Percentiles rank a stretch among this genome's conserved stretches.
These are phyloP conservation scores for Agarophyton chilense DNA, from an alignment of 23 red algal species.

Conservation along the genomic window DNA sequence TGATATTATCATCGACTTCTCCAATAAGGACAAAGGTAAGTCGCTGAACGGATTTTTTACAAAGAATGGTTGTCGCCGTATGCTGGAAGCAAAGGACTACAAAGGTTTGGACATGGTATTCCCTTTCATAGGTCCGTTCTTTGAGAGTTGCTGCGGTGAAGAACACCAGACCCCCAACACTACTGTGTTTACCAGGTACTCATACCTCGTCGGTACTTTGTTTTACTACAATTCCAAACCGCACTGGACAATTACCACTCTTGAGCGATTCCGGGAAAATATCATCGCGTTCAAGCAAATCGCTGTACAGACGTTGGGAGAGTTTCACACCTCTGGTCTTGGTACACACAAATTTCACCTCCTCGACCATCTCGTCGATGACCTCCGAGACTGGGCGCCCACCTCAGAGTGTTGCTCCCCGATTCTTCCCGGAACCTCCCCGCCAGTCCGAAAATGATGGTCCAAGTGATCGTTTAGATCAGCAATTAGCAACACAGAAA, in stretches of 20 bases:
- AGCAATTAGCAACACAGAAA: too few species aligned
- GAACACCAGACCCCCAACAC: not conserved
- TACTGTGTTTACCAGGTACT: constrained; percentile 18
- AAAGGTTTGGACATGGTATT: constrained; percentile 46
- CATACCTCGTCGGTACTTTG: not conserved
- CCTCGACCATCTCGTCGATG: constrained; percentile 18
- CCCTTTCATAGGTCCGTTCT: constrained; percentile 21
- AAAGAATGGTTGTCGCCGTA: not conserved
- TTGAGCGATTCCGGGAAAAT: not conserved
- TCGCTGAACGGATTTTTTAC: not conserved
- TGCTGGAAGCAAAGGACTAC: constrained; percentile 45
- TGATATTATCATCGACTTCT: not conserved
- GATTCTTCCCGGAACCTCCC: too few species aligned
- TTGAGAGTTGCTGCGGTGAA: constrained; percentile 37
- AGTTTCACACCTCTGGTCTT: not conserved
- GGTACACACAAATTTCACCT: constrained; percentile 45
- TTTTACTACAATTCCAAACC: not conserved
- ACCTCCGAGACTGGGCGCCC: too few species aligned
- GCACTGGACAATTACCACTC: not conserved
- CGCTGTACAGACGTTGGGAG: not conserved
- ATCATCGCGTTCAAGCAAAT: constrained; percentile 14
- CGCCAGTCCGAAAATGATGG: too few species aligned
- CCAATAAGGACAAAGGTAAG: too few species aligned
- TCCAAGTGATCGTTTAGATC: too few species aligned
- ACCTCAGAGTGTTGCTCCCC: too few species aligned